These are phyloP conservation scores for Aspergillus mulundensis DNA, from an alignment of 495 filamentous ascomycete genomes.

Conservation along the genomic window DNA sequence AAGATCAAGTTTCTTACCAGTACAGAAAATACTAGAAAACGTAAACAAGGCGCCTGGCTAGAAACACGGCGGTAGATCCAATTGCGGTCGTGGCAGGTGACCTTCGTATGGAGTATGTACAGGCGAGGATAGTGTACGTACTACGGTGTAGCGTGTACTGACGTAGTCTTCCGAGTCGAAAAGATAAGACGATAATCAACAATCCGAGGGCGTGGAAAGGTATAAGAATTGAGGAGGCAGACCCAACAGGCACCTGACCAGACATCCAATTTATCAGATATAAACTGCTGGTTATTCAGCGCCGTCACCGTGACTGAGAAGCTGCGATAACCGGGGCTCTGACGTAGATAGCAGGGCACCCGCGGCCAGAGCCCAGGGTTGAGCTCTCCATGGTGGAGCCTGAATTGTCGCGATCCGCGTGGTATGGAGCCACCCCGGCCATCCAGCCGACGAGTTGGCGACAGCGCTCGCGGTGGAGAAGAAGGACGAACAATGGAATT, in stretches of 20 bases:
- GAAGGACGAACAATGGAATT: not conserved
- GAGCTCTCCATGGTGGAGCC: slow-evolving; percentile 7
- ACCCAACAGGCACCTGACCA: slow-evolving; percentile 1
- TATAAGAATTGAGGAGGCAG: not conserved
- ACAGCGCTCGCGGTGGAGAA: not conserved
- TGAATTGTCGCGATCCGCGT: slow-evolving; percentile 7
- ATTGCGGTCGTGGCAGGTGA: not conserved
- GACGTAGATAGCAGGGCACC: slow-evolving; percentile 17
- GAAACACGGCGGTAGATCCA: not conserved
- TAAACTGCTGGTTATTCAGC: not conserved
- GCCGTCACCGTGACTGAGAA: not conserved
- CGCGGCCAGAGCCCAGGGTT: not conserved
- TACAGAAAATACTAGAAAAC: not conserved
- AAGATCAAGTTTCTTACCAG: not conserved
- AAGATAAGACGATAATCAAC: not conserved
- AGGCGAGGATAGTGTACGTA: not conserved
- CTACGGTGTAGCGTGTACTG: not conserved
- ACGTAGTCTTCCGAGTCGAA: not conserved
- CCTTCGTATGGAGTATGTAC: not conserved
- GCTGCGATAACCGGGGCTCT: slow-evolving; percentile 11
- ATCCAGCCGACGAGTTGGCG: not conserved
- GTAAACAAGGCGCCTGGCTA: not conserved
- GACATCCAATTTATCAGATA: slow-evolving; percentile 4
- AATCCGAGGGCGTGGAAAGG: not conserved
- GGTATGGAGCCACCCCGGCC: not conserved